Evolutionary conservation across 2,329 filamentous ascomycete genomes (phyloP).

Genomic region (Fonsecaea erecta): DNA sequence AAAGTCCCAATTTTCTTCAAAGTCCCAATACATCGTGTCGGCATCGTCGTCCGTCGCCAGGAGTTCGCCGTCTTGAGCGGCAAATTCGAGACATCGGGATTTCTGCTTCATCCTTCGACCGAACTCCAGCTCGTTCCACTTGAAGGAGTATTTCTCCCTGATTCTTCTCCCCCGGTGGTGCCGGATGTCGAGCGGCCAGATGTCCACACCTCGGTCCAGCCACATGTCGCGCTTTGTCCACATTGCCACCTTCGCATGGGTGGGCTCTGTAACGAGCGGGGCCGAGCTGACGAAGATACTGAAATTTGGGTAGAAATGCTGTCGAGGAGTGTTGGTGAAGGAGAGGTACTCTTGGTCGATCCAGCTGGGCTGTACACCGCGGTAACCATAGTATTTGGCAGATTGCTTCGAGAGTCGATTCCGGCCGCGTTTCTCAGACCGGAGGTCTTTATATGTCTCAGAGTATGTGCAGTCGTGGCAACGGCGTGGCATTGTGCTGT

Average conservation of each 20-base stretch:
- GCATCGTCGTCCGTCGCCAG: not conserved
- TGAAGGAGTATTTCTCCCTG: slow-evolving; percentile 19
- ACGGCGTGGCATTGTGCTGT: not conserved
- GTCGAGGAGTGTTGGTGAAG: not conserved
- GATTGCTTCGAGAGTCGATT: slow-evolving; percentile 30
- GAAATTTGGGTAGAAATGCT: not conserved
- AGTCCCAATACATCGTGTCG: not conserved
- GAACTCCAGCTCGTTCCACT: slow-evolving; percentile 7
- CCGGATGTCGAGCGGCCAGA: slow-evolving; percentile 25
- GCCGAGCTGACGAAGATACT: not conserved
- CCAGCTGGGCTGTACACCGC: slow-evolving; percentile 32
- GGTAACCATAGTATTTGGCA: slow-evolving; percentile 32
- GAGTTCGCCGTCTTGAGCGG: not conserved
- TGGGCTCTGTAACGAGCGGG: slow-evolving; percentile 2
- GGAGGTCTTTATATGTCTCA: slow-evolving; percentile 21
- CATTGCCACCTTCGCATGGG: slow-evolving; percentile 1
- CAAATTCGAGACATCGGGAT: not conserved
- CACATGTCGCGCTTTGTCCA: slow-evolving; percentile 33
- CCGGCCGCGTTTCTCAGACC: slow-evolving; percentile 16
- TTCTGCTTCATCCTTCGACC: slow-evolving; percentile 15
- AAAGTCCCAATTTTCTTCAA: not conserved
- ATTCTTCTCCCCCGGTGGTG: slow-evolving; percentile 27
- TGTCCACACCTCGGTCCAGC: slow-evolving; percentile 18
- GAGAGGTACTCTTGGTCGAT: slow-evolving; percentile 25
- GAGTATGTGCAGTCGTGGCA: not conserved